phyloP scores from a whole-genome alignment of 306 rosid genomes.

The Cucurbita pepo region DNA sequence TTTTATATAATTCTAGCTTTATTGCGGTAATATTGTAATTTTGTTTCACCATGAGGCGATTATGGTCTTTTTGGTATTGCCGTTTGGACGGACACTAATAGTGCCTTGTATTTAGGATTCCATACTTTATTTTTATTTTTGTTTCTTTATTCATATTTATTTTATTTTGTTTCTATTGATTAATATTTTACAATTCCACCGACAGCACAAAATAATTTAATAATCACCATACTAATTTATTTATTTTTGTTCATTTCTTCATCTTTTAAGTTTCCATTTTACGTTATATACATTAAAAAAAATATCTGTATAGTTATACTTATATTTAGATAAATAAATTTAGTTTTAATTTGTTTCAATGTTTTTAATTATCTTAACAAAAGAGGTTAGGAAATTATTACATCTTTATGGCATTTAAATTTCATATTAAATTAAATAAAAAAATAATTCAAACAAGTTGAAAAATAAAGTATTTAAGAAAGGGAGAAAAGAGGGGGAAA shows the following conservation, averaged over 20 bases:
- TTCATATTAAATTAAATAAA: too few species aligned
- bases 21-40: not conserved
- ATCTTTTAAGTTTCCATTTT: not conserved
- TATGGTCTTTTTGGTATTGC: not conserved
- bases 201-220: slow-evolving; percentile 5
- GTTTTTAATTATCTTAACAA: too few species aligned
- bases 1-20: not conserved
- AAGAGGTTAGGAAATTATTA: too few species aligned
- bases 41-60: not conserved
- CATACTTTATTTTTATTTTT: slow-evolving; percentile 11
- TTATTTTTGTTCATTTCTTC: not conserved
- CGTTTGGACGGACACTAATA: slow-evolving; percentile 6
- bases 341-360: too few species aligned
- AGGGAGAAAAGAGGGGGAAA: not conserved
- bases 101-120: slow-evolving; percentile 25
- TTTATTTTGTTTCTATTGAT: not conserved
- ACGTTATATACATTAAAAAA: not conserved
- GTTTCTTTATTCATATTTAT: not conserved
- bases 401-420: too few species aligned
- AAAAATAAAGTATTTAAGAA: too few species aligned
- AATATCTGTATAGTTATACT: too few species aligned
- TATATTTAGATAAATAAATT: too few species aligned
- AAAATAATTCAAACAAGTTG: too few species aligned
- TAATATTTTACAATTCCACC: slow-evolving; percentile 26
- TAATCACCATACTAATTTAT: not conserved